Evolutionary conservation across 1,284 basidiomycete genomes (phyloP), one percentile per base, ranked within the genome.

Genomic region (Hemileia vastatrix): DNA sequence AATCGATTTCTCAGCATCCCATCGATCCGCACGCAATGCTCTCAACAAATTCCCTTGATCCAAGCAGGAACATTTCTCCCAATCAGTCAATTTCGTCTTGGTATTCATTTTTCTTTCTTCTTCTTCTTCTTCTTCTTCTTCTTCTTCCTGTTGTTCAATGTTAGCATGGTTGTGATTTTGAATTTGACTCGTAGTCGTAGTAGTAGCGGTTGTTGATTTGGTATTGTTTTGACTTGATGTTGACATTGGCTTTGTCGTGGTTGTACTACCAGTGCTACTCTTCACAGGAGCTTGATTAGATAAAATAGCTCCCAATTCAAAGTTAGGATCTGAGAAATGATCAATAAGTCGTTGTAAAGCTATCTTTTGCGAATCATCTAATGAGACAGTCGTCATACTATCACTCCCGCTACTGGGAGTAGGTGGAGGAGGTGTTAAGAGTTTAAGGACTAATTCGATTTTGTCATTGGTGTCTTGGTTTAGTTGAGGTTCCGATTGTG

Each of bases 1-100:
- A 62, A 76, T 67, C 18, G 72, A 76, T 5, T 65, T 58, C 3
- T 62, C 51, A 6, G 76, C 67, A 57, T 77, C 74, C 77, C 77
- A 78, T 65, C 76, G 77, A 53, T 69, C 68, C 1, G 77, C 77
- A 23, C 77, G 65, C 13, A 77, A 68, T 61, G 72, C 76, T 21
- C 77, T 67, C 13, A 73, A 64, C 65, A 77, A 72, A 23, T 70
- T 72, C 33, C 56, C 60, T 24, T 77, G 71, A 19, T 65, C 64
- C 0, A 69, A 68, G 51, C 74, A 70, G 55, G 74, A 72, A 48
- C 76, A 72, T 64, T 69, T 74, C 45, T 77, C 76, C 67, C 70
- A 70, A 15, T 76, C 74, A 47, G 61, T 66, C 24, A 74, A 31
- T 5, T n/a, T n/a, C n/a, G n/a, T n/a, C n/a, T n/a, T n/a, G n/a